Base-by-base conservation (phyloP, 1,139 yeast species). In the Keqinozyma sinolaborantium region DNA sequence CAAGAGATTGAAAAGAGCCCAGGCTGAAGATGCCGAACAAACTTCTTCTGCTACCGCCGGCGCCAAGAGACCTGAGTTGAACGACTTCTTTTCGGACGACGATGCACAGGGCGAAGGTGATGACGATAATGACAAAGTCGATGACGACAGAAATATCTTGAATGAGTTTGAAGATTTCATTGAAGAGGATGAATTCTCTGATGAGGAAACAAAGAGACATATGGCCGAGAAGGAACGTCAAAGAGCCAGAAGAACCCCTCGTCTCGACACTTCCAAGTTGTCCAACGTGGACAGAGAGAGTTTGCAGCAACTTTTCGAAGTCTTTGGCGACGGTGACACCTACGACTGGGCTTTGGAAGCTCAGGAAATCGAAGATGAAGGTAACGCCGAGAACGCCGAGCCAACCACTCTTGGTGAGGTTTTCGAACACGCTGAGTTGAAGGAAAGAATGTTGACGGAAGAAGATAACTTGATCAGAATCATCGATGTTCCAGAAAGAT, bases 331-430 rank as follows among this genome's bases (percentile, higher is more conserved):
- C 56, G 99, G 98, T 29, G 92, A 83, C 39, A 97, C 90, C 54
- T 92, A 92, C 58, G 97, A 87, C 40, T 92, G 97, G 97, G 98
- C 98, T 2, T 69, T 94, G 38, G 97, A 87, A 49, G 90, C 88
- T 21, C 95, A 87, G 59, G 85, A 81, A 44, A 82, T 79, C 38
- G 80, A 72, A 42, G 81, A 73, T 35, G 77, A 72, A 28, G 77
- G 77, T 30, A 72, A 65, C 38, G 76, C 73, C 8, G 73, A 70
- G 26, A 64, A 72, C 20, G 70, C 73, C 41, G 73, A 73, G 36
- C 81, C 81, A 35, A 67, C 82, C 0, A 73, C 80, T 2, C 70
- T 92, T 45, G 83, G 84, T 46, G 96, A 92, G 50, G 95, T 92
- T 24, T 92, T 92, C 51, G 99, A 94, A 63, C 90, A 92, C 39